phyloP scores from a whole-genome alignment of 208 protist species.

The Acanthamoeba sp. region DNA sequence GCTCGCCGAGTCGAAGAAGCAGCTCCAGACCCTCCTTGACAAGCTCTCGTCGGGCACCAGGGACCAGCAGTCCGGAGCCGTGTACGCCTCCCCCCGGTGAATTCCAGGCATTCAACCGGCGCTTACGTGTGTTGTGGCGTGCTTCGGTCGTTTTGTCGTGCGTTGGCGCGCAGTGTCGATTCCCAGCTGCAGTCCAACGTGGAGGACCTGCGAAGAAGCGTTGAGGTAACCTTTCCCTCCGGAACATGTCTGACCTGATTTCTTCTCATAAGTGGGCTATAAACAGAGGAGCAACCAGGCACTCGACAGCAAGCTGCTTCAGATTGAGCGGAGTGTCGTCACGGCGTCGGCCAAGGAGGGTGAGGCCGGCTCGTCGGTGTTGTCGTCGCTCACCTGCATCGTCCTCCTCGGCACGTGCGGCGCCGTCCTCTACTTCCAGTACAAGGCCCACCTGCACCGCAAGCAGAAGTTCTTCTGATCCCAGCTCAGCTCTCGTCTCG shows the following conservation, averaged over 20 bases:
- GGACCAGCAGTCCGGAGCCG: too few species aligned
- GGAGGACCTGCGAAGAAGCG: neutral
- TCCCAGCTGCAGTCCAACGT: neutral
- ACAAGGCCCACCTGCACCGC: conserved; percentile 1
- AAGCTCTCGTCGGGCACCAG: neutral
- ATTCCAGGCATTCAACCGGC: too few species aligned
- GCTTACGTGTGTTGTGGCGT: too few species aligned
- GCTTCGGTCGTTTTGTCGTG: too few species aligned
- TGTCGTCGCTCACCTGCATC: neutral
- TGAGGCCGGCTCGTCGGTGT: neutral
- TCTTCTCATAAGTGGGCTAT: neutral
- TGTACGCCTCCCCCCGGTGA: too few species aligned
- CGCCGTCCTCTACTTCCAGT: conserved; percentile 12
- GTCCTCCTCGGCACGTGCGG: neutral
- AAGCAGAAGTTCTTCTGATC: conserved; percentile 12
- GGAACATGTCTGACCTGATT: too few species aligned
- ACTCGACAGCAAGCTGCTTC: neutral
- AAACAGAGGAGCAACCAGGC: conserved; percentile 29
- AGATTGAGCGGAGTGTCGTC: neutral
- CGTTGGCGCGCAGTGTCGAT: neutral
- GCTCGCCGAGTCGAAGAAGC: conserved; percentile 43
- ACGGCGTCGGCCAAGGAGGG: conserved; percentile 8
- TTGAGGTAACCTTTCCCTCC: too few species aligned
- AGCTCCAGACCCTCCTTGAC: neutral
- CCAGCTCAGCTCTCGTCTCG: too few species aligned